phyloP scores from a whole-genome alignment of 169 alveolate species.

The Plasmodium yoelii region DNA sequence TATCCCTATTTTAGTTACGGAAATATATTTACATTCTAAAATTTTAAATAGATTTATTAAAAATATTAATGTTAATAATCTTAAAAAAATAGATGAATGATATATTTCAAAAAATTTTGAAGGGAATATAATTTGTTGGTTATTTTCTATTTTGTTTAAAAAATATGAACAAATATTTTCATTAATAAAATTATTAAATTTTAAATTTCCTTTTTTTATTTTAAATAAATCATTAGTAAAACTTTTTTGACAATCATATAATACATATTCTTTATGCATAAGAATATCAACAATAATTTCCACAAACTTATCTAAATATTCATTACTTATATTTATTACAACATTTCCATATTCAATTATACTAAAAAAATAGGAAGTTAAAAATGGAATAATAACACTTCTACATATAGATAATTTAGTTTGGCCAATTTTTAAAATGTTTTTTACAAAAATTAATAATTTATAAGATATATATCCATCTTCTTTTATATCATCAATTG shows the following conservation, averaged over 20 bases:
- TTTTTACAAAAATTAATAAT: constrained; percentile 9
- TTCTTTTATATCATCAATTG: background rate
- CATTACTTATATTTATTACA: constrained; percentile 12
- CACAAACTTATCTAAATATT: constrained; percentile 35
- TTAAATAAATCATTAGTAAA: constrained; percentile 38
- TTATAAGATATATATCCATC: background rate
- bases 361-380: constrained; percentile 50
- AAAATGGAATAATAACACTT: constrained; percentile 36
- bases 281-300: constrained; percentile 35
- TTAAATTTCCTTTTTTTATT: constrained; percentile 31
- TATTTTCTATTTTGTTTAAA: constrained; percentile 6
- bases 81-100: constrained; percentile 31
- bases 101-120: constrained; percentile 11
- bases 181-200: constrained; percentile 21
- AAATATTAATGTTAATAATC: constrained; percentile 35
- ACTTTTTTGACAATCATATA: constrained; percentile 23
- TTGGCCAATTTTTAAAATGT: constrained; percentile 26
- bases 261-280: constrained; percentile 45
- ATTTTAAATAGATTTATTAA: constrained; percentile 34
- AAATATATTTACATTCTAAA: constrained; percentile 6
- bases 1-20: background rate
- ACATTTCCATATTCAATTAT: constrained; percentile 34
- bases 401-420: constrained; percentile 29
- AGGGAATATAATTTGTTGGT: constrained; percentile 18
- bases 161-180: constrained; percentile 28